Evolutionary conservation across 768 basidiomycete species (phyloP), one percentile per base, ranked within the genome.

Genomic region (Xerocomus potaroensis): DNA sequence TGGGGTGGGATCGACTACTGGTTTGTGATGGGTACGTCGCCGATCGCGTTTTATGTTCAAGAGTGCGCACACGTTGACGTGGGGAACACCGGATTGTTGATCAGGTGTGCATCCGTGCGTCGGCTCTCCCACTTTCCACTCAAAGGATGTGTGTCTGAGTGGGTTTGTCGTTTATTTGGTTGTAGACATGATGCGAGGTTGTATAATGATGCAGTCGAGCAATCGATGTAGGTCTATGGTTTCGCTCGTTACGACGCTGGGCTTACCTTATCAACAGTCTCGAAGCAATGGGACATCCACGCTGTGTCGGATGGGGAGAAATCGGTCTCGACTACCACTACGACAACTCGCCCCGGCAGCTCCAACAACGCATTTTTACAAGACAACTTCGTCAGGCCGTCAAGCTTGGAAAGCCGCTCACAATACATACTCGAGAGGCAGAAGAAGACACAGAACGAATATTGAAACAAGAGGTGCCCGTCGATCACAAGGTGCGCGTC

Each of bases 281-380:
- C 41, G 80, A 82, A 58, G 88, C 88, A 2, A 87, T 90, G 79
- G 36, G 70, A 0, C 89, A 91, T 55, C 85, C 87, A 1, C 79
- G 84, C 10, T 91, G 88, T 57, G 88, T 92, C 7, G 87, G 88
- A 3, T 87, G 85, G 83, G 91, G 91, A 1, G 91, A 94, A 59
- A 91, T 91, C 46, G 89, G 91, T 0, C 75, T 90, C 11, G 90
- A 92, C 51, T 91, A 88, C 55, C 87, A 91, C 62, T 89, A 91
- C 63, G 80, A 87, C 64, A 75, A 80, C 51, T 87, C 87, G 0
- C 86, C 88, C 0, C 78, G 83, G 9, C 74, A 78, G 0, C 56
- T 82, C 1, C 91, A 93, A 57, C 80, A 75, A 44, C 67, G 67
- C 0, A 79, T 90, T 10, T 83, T 93, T 41, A 62, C 66, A 1